Conservation (phyloP, 139 green algal genomes). For the Picochlorum costavermella region DNA sequence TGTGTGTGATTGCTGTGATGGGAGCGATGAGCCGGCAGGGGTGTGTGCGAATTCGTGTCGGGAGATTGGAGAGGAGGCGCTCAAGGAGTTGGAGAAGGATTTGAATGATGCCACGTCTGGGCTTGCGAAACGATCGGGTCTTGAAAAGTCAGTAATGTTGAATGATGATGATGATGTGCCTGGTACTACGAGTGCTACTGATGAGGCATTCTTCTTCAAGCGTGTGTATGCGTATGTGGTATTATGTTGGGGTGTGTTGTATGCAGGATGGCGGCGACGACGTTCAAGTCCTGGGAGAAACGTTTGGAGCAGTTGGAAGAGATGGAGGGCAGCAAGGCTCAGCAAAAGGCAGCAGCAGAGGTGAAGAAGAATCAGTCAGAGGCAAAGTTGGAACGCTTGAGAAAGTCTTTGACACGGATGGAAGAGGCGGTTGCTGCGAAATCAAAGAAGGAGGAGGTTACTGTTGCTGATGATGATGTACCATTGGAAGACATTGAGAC, state of each 20-base stretch:
- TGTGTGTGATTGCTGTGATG: constrained; percentile 93
- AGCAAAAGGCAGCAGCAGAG: constrained; percentile 8
- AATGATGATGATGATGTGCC: too few species aligned
- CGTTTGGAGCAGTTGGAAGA: constrained; percentile 4
- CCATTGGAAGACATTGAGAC: constrained; percentile 30
- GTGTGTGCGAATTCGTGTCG: constrained; percentile 71
- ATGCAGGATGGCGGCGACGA: constrained; percentile 2
- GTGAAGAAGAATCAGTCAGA: neutral
- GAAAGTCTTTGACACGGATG: constrained; percentile 20
- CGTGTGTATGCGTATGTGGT: neutral
- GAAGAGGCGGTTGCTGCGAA: constrained; percentile 31
- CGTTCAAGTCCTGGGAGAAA: neutral
- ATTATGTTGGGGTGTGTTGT: neutral
- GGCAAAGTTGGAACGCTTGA: neutral
- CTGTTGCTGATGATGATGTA: neutral
- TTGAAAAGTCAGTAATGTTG: neutral
- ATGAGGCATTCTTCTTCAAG: neutral
- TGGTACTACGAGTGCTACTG: too few species aligned
- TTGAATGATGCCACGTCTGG: constrained; percentile 15
- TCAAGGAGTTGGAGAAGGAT: constrained; percentile 31
- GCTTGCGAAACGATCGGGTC: neutral
- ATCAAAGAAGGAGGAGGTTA: constrained; percentile 1
- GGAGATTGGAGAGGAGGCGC: constrained; percentile 40
- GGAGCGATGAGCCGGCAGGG: constrained; percentile 65
- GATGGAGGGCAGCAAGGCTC: neutral